A percentile compares a stretch with the other conserved stretches of the same genome.
These are phyloP conservation scores for Crithidia fasciculata DNA, from an alignment of 208 protist species.

Conservation along the genomic window DNA sequence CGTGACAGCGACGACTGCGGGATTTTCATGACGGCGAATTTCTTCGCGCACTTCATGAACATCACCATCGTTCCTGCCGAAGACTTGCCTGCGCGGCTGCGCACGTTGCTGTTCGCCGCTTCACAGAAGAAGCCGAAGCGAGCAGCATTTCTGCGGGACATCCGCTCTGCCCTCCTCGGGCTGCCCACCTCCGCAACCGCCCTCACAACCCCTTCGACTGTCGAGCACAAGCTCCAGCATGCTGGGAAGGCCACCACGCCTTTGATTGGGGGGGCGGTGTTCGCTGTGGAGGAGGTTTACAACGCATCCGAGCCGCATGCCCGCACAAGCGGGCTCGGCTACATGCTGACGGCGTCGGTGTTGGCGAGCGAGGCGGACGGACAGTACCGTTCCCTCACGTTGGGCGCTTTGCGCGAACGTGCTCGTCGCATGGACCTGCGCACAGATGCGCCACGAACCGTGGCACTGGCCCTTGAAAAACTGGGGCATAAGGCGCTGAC, in stretches of 20 bases:
- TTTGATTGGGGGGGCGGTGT: neutral
- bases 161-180: neutral
- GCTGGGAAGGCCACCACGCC: neutral
- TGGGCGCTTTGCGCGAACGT: conserved; percentile 2
- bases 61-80: neutral
- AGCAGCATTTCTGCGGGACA: neutral
- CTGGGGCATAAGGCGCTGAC: neutral
- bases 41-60: neutral
- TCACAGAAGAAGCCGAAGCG: conserved; percentile 10
- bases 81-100: conserved; percentile 7
- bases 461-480: neutral
- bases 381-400: conserved; percentile 4
- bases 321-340: conserved; percentile 5
- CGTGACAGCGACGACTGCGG: neutral
- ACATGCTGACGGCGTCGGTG: conserved; percentile 1
- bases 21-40: conserved; percentile 2
- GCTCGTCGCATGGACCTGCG: neutral
- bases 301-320: neutral
- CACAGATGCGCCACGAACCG: neutral
- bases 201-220: neutral
- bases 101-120: neutral
- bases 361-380: conserved; percentile 2
- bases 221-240: conserved; percentile 1
- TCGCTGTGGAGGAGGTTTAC: neutral
- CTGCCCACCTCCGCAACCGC: neutral